Conservation (phyloP, 352 stramenopile genomes). For the Phytophthora ramorum region DNA sequence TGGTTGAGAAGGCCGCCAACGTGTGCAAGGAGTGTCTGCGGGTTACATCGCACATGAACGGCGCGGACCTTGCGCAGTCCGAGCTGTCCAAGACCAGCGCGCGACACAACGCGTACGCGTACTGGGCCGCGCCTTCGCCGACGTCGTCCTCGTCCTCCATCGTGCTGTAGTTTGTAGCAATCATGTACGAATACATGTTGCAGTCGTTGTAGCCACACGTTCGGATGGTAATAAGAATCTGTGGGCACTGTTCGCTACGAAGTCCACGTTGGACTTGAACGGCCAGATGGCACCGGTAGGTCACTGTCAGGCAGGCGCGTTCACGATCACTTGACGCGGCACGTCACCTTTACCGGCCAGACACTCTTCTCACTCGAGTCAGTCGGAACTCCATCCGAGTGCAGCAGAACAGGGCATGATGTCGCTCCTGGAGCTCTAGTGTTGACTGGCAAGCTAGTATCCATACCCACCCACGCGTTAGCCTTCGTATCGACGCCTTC, state of each 20-base stretch:
- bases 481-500: not conserved
- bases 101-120: conserved; percentile 15
- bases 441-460: not conserved
- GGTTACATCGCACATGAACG: conserved; percentile 17
- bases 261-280: conserved; percentile 19
- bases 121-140: conserved; percentile 23
- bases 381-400: not conserved
- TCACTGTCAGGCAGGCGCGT: not conserved
- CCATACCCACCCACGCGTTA: conserved; percentile 1
- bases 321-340: not conserved
- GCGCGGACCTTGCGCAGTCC: conserved; percentile 31
- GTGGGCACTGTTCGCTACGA: conserved; percentile 17
- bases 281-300: not conserved
- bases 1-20: conserved; percentile 24
- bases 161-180: conserved; percentile 15
- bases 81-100: conserved; percentile 23
- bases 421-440: not conserved
- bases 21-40: conserved; percentile 41
- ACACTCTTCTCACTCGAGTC: not conserved
- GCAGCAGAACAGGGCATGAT: too few species aligned
- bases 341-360: conserved; percentile 15
- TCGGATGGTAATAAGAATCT: conserved; percentile 16
- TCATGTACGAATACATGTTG: not conserved
- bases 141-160: conserved; percentile 32
- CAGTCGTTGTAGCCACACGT: conserved; percentile 4